Conservation (phyloP, 108 stramenopile genomes). For the Conticribra guillardii region DNA sequence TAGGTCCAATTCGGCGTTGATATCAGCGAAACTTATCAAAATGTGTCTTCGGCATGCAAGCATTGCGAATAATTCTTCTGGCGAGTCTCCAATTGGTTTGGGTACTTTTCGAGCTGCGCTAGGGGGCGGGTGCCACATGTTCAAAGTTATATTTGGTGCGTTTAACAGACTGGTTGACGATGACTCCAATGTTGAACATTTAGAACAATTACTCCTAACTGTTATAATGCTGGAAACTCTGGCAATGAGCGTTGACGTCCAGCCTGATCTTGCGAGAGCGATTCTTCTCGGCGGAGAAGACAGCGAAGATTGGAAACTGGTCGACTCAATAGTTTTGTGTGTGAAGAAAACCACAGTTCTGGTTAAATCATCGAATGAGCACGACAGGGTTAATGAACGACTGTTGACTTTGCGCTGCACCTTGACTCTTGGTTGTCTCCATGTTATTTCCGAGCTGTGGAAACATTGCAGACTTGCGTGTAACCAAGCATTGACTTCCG, state of each 20-base stretch:
- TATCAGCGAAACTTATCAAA: conserved; percentile 44
- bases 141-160: conserved; percentile 3
- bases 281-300: conserved; percentile 20
- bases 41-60: conserved; percentile 34
- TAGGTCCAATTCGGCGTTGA: conserved; percentile 16
- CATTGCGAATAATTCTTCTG: neutral
- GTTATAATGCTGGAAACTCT: conserved; percentile 29
- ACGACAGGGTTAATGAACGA: conserved; percentile 13
- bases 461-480: conserved; percentile 35
- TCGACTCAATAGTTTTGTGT: conserved; percentile 24
- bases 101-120: conserved; percentile 23
- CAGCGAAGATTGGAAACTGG: conserved; percentile 25
- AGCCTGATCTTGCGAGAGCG: conserved; percentile 34
- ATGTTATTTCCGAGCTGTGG: conserved; percentile 37
- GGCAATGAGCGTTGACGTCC: conserved; percentile 18
- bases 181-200: neutral
- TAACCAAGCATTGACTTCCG: conserved; percentile 6
- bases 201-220: conserved; percentile 12
- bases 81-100: conserved; percentile 2
- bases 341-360: conserved; percentile 10
- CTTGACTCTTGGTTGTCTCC: conserved; percentile 34
- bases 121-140: conserved; percentile 14
- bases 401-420: conserved; percentile 28
- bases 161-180: conserved; percentile 15
- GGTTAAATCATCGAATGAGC: conserved; percentile 15